Conservation (phyloP, 345 rosid genomes). For the Hevea brasiliensis region DNA sequence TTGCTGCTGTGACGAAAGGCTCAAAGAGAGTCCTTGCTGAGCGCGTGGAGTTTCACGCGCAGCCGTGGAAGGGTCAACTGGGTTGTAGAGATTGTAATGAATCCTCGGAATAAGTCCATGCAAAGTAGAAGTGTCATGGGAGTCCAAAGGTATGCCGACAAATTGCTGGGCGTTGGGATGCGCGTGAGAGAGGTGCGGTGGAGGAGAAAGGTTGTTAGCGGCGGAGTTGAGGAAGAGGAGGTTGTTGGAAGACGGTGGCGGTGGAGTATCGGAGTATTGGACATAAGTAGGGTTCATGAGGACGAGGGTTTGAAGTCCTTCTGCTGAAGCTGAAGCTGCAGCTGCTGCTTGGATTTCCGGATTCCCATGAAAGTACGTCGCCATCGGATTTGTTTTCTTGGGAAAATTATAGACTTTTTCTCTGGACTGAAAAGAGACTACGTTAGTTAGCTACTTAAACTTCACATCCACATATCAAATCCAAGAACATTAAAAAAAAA, state of each 20-base stretch:
- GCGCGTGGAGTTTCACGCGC: conserved; percentile 81
- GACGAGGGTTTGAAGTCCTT: conserved; percentile 87
- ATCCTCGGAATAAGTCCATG: conserved; percentile 84
- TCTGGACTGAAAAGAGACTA: neutral
- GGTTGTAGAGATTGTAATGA: conserved; percentile 71
- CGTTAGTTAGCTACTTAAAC: conserved; percentile 12
- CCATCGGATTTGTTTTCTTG: conserved; percentile 43
- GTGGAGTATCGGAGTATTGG: conserved; percentile 64
- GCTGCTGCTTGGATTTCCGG: conserved; percentile 57
- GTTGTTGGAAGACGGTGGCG: conserved; percentile 40
- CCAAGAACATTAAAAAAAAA: neutral
- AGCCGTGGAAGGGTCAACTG: conserved; percentile 42
- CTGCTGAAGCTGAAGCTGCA: conserved; percentile 35
- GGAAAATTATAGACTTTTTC: conserved; percentile 10
- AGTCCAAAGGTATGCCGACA: conserved; percentile 80
- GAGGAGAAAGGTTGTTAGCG: conserved; percentile 27
- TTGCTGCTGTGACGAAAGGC: conserved; percentile 54
- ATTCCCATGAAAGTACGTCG: conserved; percentile 76
- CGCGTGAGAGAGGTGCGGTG: conserved; percentile 45
- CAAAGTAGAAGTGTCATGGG: conserved; percentile 52
- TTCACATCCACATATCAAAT: conserved; percentile 30
- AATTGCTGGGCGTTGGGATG: conserved; percentile 65
- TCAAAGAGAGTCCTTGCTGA: conserved; percentile 74
- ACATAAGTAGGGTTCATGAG: conserved; percentile 96
- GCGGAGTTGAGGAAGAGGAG: conserved; percentile 57